These are phyloP conservation scores for Solanum gracilifrons DNA, from an alignment of 257 asterid genomes.

Conservation along the genomic window DNA sequence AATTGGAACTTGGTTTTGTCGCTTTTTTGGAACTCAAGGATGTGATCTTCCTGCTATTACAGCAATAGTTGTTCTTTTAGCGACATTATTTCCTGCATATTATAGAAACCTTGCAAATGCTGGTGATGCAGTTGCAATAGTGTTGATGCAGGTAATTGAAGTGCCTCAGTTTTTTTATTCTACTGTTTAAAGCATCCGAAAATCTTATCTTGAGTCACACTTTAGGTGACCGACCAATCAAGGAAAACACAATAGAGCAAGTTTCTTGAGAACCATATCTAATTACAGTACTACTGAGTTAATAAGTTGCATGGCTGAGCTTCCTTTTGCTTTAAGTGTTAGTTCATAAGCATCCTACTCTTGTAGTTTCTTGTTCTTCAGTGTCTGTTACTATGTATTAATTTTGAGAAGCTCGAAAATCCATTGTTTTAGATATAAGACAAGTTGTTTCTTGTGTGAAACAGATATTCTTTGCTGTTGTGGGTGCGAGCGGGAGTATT, in stretches of 20 bases:
- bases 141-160: slow-evolving; percentile 59
- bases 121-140: slow-evolving; percentile 56
- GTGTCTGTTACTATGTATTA: too few relatives aligned
- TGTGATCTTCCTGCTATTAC: slow-evolving; percentile 67
- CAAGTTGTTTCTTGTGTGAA: not conserved
- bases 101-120: slow-evolving; percentile 59
- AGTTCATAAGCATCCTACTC: not conserved
- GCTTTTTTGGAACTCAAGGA: slow-evolving; percentile 34
- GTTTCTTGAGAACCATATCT: not conserved
- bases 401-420: too few relatives aligned
- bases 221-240: not conserved
- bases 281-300: not conserved
- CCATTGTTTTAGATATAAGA: not conserved
- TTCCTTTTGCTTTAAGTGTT: not conserved
- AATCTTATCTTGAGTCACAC: not conserved
- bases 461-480: slow-evolving; percentile 67
- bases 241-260: not conserved
- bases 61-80: slow-evolving; percentile 53
- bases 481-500: slow-evolving; percentile 82
- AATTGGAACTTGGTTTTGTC: slow-evolving; percentile 34
- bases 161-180: not conserved
- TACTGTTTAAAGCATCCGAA: not conserved
- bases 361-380: too few relatives aligned
- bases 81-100: slow-evolving; percentile 46
- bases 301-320: not conserved